Percentiles rank a stretch among this genome's conserved stretches.
Conservation (phyloP, 176 grass and related monocot species). For the Rhynchospora pubera region DNA sequence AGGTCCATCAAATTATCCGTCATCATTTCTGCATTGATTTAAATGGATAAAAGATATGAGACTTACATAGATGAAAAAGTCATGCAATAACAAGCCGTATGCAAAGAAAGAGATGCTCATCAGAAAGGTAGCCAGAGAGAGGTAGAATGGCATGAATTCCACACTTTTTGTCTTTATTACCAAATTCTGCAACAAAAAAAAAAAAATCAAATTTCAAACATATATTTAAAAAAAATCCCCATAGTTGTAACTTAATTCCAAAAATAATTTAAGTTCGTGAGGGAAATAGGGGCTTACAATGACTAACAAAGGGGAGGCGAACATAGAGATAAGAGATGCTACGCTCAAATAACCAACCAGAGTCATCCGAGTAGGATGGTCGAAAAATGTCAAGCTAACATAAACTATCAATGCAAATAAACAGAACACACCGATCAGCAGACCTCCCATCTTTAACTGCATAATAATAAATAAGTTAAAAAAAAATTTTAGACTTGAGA, state of each 20-base stretch:
- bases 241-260: neutral
- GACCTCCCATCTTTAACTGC: conserved; percentile 43
- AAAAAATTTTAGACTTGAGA: neutral
- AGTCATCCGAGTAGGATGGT: conserved; percentile 37
- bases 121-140: conserved; percentile 65
- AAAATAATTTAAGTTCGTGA: neutral
- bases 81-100: conserved; percentile 50
- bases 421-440: conserved; percentile 32
- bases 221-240: neutral
- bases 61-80: conserved; percentile 80
- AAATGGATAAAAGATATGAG: neutral
- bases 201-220: neutral
- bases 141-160: conserved; percentile 92
- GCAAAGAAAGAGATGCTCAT: conserved; percentile 53
- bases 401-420: conserved; percentile 29
- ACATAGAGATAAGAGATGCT: conserved; percentile 65
- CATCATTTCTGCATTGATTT: neutral
- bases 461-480: neutral
- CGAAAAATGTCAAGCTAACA: conserved; percentile 38
- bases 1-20: neutral
- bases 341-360: conserved; percentile 48
- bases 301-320: conserved; percentile 64
- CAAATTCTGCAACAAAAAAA: conserved; percentile 49
- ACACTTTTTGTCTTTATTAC: conserved; percentile 76
- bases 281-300: conserved; percentile 28